Evolutionary conservation across 2,329 filamentous ascomycete species (phyloP).

Genomic region (Curvularia lunata): DNA sequence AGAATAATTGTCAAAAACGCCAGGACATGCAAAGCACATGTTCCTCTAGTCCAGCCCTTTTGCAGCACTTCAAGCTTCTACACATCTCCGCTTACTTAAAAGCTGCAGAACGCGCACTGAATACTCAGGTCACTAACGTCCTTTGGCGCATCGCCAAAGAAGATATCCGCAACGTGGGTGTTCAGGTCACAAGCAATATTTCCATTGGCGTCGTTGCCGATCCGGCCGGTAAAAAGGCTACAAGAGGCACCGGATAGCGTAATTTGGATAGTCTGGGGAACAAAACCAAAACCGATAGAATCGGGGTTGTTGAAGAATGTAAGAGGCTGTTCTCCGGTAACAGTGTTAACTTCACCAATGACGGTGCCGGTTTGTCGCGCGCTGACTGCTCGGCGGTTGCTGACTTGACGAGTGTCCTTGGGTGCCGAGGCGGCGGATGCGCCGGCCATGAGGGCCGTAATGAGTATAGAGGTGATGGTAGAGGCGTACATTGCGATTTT

Average conservation of each 20-base stretch:
- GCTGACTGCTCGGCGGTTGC: neutral
- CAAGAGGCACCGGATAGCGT: neutral
- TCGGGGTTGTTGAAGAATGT: neutral
- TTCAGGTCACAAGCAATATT: neutral
- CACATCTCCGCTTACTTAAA: neutral
- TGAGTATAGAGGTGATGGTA: neutral
- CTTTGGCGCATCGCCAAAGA: neutral
- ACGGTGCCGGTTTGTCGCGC: neutral
- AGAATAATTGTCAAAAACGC: neutral
- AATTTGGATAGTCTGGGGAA: neutral
- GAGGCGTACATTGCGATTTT: neutral
- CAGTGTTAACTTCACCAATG: neutral
- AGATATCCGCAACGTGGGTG: neutral
- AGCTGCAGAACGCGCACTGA: neutral
- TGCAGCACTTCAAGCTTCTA: neutral
- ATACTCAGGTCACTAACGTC: neutral
- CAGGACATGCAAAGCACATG: neutral
- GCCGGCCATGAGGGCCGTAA: neutral
- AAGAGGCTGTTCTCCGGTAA: neutral
- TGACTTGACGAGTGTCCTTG: neutral
- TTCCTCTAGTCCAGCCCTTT: neutral
- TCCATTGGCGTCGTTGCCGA: neutral
- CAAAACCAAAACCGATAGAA: neutral
- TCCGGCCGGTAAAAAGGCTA: neutral
- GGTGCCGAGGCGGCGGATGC: neutral